Conservation (phyloP, 306 rosid genomes). For the Chamaecrista fasciculata region DNA sequence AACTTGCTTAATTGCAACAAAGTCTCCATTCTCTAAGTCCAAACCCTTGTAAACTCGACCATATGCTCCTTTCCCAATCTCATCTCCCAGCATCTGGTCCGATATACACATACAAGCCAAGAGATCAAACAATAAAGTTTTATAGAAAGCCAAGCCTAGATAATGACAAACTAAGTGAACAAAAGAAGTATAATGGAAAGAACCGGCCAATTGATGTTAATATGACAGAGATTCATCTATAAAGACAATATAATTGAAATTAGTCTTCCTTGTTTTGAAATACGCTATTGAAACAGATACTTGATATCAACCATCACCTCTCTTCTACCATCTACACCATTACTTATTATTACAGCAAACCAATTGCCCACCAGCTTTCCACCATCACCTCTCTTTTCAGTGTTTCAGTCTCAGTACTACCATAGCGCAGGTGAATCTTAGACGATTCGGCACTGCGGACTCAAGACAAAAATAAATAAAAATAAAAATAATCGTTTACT, state of each 20-base stretch:
- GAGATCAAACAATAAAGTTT: slow-evolving; percentile 15
- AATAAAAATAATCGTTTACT: neutral
- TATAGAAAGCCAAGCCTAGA: slow-evolving; percentile 1
- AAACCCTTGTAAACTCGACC: slow-evolving; percentile 98
- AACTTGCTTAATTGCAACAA: slow-evolving; percentile 98
- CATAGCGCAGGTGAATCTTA: neutral
- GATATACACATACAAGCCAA: slow-evolving; percentile 28
- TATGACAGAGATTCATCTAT: neutral
- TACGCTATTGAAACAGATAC: neutral
- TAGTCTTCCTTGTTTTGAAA: neutral
- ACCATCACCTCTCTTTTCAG: neutral
- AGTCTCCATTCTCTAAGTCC: slow-evolving; percentile 98
- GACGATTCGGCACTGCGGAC: neutral
- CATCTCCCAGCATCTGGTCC: slow-evolving; percentile 98
- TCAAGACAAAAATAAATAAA: neutral
- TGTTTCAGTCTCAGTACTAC: neutral
- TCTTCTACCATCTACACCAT: neutral
- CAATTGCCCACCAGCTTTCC: slow-evolving; percentile 1
- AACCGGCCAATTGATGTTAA: neutral
- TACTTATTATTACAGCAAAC: neutral
- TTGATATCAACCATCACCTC: neutral
- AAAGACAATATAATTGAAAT: neutral
- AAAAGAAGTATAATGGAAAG: neutral
- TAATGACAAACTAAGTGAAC: neutral
- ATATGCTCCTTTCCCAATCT: slow-evolving; percentile 98